Conservation (phyloP, 2,329 filamentous ascomycete genomes). For the Alternaria angustiovoidea region DNA sequence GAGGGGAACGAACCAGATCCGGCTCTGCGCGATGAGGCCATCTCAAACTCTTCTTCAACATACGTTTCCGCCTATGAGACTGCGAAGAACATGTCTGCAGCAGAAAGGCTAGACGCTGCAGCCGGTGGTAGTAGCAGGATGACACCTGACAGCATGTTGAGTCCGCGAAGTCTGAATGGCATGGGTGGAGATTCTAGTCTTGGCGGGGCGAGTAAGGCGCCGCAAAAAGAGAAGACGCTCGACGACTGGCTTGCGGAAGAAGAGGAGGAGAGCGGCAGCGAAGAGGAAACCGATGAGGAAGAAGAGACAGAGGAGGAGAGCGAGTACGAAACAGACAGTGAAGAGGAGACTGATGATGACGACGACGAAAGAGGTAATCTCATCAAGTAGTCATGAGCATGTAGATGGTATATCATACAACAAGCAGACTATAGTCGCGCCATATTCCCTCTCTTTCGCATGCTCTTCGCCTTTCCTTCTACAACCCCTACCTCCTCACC, state of each 20-base stretch:
- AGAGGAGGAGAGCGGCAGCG: conserved; percentile 64
- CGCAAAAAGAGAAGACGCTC: conserved; percentile 74
- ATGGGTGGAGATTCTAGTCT: conserved; percentile 32
- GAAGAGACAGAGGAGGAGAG: conserved; percentile 61
- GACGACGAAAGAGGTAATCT: conserved; percentile 38
- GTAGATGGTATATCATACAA: background rate
- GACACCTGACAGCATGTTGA: conserved; percentile 46
- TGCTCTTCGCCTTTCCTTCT: conserved; percentile 35
- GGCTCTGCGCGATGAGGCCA: conserved; percentile 68
- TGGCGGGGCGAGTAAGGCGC: conserved; percentile 24
- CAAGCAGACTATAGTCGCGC: conserved; percentile 38
- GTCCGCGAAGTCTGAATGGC: conserved; percentile 61
- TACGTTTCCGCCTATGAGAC: conserved; percentile 45
- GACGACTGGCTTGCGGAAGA: conserved; percentile 86
- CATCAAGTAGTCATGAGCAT: conserved; percentile 34
- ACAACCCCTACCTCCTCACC: conserved; percentile 18
- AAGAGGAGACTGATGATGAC: conserved; percentile 22
- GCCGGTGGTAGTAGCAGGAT: conserved; percentile 50
- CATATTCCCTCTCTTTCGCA: conserved; percentile 46
- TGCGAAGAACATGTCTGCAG: conserved; percentile 62
- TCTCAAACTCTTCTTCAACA: conserved; percentile 35
- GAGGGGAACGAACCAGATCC: conserved; percentile 81
- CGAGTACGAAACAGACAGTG: conserved; percentile 70
- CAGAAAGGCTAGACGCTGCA: conserved; percentile 70
- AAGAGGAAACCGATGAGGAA: conserved; percentile 57